Evolutionary conservation across 352 stramenopile species (phyloP), one percentile per base, ranked within the genome.

Genomic region (Blastocystis sp.): DNA sequence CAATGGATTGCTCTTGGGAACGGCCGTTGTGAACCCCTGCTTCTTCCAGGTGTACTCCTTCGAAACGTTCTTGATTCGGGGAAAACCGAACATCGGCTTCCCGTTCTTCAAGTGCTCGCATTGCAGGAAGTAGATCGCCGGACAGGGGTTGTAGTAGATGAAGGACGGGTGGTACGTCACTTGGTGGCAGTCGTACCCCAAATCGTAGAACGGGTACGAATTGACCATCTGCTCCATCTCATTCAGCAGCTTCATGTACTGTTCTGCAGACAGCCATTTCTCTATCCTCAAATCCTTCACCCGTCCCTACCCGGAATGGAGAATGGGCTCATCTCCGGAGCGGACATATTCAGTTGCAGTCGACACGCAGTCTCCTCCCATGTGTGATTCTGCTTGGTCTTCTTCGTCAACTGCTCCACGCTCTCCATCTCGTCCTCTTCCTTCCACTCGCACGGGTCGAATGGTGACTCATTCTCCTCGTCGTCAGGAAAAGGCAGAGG

Each of bases 11-110:
- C 68, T 69, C 60, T 88, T 88, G 0, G 78, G 78, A 88, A 88
- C 66, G 38, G 68, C 78, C 21, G 78, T 88, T n/a, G 78, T 88
- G 54, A 88, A 88, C n/a, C 78, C 78, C 28, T 88, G 78, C 68
- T 88, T 88, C 48, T 88, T 88, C 78, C 78, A 88, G 17, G 78
- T 88, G 34, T 88, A 88, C 28, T 79, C 43, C 61, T 88, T 88
- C 17, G 64, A 65, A 14, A 68, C 68, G 42, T 79, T 79, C 52
- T 88, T 88, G 7, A 88, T 76, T 3, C 78, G 78, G 17, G 78
- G 78, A 68, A 88, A 88, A 1, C 78, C 78, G 24, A 88, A 88
- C 64, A 76, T 88, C n/a, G 78, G 78, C 19, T 38, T 88, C 78
- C 78, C 78, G 40, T 79, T 79, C 28, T 88, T 88, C 68, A 88